phyloP scores from a whole-genome alignment of 2,329 filamentous ascomycete species.

The Ustilaginoidea virens region DNA sequence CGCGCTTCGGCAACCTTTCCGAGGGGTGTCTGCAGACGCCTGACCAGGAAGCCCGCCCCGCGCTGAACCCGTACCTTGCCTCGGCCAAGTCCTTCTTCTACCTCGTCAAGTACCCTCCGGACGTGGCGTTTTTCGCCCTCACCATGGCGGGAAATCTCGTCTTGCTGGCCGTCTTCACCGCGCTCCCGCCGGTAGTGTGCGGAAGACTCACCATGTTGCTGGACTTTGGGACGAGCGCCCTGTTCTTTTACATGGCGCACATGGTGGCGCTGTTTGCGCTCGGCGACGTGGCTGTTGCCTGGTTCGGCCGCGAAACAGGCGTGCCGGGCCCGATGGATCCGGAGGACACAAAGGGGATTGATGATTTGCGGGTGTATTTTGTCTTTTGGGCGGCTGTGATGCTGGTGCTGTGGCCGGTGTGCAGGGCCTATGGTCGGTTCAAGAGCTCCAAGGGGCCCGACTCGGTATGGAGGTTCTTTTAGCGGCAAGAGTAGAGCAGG shows the following conservation, averaged over 20 bases:
- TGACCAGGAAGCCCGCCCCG: slow-evolving; percentile 16
- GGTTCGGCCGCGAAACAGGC: slow-evolving; percentile 20
- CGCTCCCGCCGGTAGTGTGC: slow-evolving; percentile 16
- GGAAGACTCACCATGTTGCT: slow-evolving; percentile 20
- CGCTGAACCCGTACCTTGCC: slow-evolving; percentile 24
- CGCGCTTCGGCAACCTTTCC: slow-evolving; percentile 28
- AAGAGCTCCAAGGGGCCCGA: slow-evolving; percentile 25
- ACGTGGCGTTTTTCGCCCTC: slow-evolving; percentile 28
- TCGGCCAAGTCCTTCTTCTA: slow-evolving; percentile 29
- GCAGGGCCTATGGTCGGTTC: slow-evolving; percentile 25
- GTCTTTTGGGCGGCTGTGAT: slow-evolving; percentile 19
- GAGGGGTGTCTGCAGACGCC: slow-evolving; percentile 25
- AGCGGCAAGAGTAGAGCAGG: too few species aligned
- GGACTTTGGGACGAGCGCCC: slow-evolving; percentile 27
- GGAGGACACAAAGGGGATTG: slow-evolving; percentile 15
- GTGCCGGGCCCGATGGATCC: slow-evolving; percentile 12
- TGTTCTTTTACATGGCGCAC: slow-evolving; percentile 30
- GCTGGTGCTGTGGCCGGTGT: slow-evolving; percentile 24
- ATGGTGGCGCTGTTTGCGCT: slow-evolving; percentile 17
- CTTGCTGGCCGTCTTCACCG: slow-evolving; percentile 21
- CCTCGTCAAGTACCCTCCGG: slow-evolving; percentile 30
- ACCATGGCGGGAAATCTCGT: slow-evolving; percentile 23
- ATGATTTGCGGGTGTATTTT: slow-evolving; percentile 22
- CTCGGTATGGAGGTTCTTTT: slow-evolving; percentile 32
- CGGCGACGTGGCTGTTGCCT: slow-evolving; percentile 9